A percentile compares a stretch with the other conserved stretches of the same genome.
Conservation (phyloP, 129 eudicot genomes). For the Flaveria brownii region DNA sequence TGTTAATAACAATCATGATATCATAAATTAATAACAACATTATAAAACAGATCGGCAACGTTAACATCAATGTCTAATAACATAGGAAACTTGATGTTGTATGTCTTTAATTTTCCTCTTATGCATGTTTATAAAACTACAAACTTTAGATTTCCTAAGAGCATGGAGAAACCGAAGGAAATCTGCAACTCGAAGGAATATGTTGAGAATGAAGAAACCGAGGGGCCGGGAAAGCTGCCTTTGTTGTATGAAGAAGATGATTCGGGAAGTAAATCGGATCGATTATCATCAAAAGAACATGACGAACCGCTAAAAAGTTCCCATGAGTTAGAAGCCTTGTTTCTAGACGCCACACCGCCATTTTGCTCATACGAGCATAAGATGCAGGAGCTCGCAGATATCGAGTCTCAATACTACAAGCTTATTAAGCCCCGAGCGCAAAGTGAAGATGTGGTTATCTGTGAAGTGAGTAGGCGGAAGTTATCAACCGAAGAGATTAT, state of each 20-base stretch:
- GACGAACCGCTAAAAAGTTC: slow-evolving; percentile 25
- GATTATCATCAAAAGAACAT: neutral
- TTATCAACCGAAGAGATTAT: slow-evolving; percentile 47
- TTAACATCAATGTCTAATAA: slow-evolving; percentile 23
- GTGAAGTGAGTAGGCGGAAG: slow-evolving; percentile 23
- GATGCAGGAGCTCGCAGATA: slow-evolving; percentile 28
- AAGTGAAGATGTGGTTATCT: neutral
- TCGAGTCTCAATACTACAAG: slow-evolving; percentile 28
- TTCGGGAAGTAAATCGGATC: neutral
- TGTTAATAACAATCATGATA: slow-evolving; percentile 1
- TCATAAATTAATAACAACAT: slow-evolving; percentile 15
- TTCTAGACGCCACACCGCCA: slow-evolving; percentile 27
- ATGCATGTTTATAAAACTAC: neutral
- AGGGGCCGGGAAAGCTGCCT: neutral
- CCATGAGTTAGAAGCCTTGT: slow-evolving; percentile 29
- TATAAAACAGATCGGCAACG: slow-evolving; percentile 29
- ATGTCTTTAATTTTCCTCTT: neutral
- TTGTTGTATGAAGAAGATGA: neutral
- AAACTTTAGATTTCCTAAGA: neutral
- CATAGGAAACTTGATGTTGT: neutral
- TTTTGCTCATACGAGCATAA: slow-evolving; percentile 29
- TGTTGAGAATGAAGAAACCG: neutral
- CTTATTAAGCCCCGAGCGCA: slow-evolving; percentile 8
- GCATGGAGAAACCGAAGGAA: neutral
- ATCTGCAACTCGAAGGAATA: slow-evolving; percentile 13